These are phyloP conservation scores for Candida michaelii DNA, from an alignment of 805 yeast genomes.

Conservation along the genomic window DNA sequence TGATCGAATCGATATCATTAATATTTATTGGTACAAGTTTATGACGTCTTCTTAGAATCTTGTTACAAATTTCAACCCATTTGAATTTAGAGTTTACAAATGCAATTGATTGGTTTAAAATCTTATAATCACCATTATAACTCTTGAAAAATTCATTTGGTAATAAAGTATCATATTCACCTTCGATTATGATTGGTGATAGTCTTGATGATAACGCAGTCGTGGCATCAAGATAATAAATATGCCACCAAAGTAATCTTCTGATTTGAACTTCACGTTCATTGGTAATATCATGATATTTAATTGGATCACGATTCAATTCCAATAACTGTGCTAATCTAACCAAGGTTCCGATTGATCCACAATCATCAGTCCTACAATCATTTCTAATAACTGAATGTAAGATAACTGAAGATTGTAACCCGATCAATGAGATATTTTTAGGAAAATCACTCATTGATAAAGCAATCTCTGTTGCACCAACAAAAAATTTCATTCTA, in stretches of 20 bases:
- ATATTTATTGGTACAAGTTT: background rate
- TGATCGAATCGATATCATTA: background rate
- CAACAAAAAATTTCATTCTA: conserved; percentile 14
- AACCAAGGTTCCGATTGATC: conserved; percentile 13
- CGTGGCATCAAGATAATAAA: conserved; percentile 14
- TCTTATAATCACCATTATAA: conserved; percentile 6
- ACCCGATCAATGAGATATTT: conserved; percentile 11
- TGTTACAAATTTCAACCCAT: conserved; percentile 15
- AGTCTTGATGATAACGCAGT: conserved; percentile 14
- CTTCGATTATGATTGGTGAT: conserved; percentile 13
- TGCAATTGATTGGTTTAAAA: conserved; percentile 11
- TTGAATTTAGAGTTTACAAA: conserved; percentile 14
- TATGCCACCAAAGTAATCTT: conserved; percentile 17
- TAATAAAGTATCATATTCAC: conserved; percentile 14
- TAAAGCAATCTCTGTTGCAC: conserved; percentile 16
- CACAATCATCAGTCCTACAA: conserved; percentile 16
- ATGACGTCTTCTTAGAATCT: conserved; percentile 4
- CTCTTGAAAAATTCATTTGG: conserved; percentile 13
- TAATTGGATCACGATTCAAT: conserved; percentile 15
- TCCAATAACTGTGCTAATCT: conserved; percentile 15
- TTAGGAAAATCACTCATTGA: conserved; percentile 14
- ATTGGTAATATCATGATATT: conserved; percentile 9
- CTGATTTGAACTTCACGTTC: conserved; percentile 8
- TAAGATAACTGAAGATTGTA: conserved; percentile 13
- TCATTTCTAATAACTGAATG: conserved; percentile 15